A percentile compares a stretch with the other conserved stretches of the same genome.
Conservation (phyloP, 345 rosid species). For the Limnanthes douglasii region DNA sequence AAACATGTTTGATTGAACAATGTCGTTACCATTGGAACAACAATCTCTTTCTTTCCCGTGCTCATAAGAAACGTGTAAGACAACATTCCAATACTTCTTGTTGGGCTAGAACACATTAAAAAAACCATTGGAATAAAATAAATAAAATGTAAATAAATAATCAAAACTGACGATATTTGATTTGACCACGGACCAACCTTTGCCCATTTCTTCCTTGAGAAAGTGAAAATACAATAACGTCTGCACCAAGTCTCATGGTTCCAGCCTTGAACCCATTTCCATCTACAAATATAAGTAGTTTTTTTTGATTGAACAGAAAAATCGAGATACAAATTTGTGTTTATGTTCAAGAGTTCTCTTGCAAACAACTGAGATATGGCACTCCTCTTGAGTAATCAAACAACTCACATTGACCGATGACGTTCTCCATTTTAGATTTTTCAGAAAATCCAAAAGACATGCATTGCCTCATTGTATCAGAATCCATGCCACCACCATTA, state of each 20-base stretch:
- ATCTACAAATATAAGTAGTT: constrained; percentile 20
- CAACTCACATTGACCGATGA: constrained; percentile 66
- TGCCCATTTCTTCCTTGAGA: constrained; percentile 25
- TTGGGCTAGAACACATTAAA: constrained; percentile 16
- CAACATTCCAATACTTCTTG: constrained; percentile 54
- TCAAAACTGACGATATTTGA: background rate
- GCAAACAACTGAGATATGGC: background rate
- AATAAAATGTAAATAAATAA: background rate
- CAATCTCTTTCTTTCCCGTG: constrained; percentile 51
- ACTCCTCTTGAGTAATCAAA: background rate
- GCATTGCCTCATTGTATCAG: constrained; percentile 53
- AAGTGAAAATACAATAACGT: constrained; percentile 64
- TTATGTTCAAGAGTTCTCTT: background rate
- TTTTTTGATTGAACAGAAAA: background rate
- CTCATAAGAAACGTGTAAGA: constrained; percentile 54
- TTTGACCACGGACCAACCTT: constrained; percentile 14
- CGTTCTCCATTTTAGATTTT: constrained; percentile 53
- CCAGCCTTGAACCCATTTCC: constrained; percentile 88
- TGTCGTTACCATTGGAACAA: constrained; percentile 64
- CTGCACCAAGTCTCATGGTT: constrained; percentile 87
- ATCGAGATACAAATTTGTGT: background rate
- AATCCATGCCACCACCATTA: constrained; percentile 72
- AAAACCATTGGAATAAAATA: background rate
- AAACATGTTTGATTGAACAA: background rate
- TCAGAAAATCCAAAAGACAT: constrained; percentile 81